Conservation (phyloP, 345 rosid genomes). For the Pistacia atlantica region DNA sequence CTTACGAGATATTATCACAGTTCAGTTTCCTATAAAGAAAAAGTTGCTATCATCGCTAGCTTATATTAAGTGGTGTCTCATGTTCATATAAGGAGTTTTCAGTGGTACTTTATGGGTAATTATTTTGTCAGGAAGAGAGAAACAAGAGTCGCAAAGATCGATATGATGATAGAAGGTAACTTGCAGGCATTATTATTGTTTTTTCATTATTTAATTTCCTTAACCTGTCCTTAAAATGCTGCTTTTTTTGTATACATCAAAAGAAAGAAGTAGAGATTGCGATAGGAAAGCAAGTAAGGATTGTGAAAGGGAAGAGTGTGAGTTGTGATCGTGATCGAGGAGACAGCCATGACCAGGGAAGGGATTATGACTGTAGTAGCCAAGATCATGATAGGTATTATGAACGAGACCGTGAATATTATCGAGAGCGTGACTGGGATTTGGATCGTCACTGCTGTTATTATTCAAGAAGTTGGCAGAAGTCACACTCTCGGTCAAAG, state of each 20-base stretch:
- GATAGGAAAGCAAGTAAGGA: slow-evolving; percentile 41
- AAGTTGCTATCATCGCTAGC: not conserved
- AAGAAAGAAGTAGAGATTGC: slow-evolving; percentile 60
- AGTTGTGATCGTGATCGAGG: slow-evolving; percentile 69
- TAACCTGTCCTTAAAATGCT: not conserved
- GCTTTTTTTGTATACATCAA: slow-evolving; percentile 51
- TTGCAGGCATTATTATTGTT: not conserved
- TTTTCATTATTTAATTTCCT: not conserved
- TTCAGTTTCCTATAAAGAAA: too few relatives aligned
- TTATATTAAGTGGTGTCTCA: slow-evolving; percentile 7
- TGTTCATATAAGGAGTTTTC: slow-evolving; percentile 21
- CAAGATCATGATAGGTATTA: slow-evolving; percentile 79
- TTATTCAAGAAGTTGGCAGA: slow-evolving; percentile 74
- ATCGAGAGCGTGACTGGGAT: slow-evolving; percentile 66
- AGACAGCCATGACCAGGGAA: slow-evolving; percentile 61
- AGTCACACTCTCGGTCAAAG: slow-evolving; percentile 83
- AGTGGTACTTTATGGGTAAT: slow-evolving; percentile 30
- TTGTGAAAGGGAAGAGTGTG: slow-evolving; percentile 58
- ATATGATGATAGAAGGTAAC: slow-evolving; percentile 53
- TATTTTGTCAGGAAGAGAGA: slow-evolving; percentile 75
- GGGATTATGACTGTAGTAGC: slow-evolving; percentile 86
- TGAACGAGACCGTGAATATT: slow-evolving; percentile 71
- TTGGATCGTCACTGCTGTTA: slow-evolving; percentile 65
- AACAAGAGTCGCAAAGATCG: slow-evolving; percentile 69
- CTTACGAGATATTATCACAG: not conserved